Base-by-base conservation (phyloP, 305 asterid genomes). In the Galium porrigens region DNA sequence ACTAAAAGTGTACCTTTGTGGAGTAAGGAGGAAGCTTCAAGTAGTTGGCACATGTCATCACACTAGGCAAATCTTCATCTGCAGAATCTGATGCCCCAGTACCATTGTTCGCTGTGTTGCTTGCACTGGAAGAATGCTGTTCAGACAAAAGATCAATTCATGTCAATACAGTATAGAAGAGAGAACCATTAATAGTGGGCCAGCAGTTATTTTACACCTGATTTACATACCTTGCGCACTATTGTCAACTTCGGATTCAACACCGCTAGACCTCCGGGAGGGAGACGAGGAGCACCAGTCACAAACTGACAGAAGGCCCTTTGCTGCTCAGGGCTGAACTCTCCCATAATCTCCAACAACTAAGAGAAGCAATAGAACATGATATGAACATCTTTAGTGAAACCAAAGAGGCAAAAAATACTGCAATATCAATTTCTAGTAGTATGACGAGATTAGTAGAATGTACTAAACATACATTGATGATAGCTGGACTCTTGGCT, bases 1-100 rank as follows among this genome's bases (percentile, higher is more conserved):
- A 22, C 4, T 4, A 34, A 12, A 15, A 46, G n/a, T 18, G 7
- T 79, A 84, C 99, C 97, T 94, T 94, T 36, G 92, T 80, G 55
- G 99, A 89, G 74, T 94, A 94, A 5, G 99, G 94, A 54, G 99
- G 99, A 76, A 94, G 97, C 81, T 94, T 94, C 81, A 94, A 81
- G 80, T 94, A 94, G 81, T 94, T 94, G 10, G 97, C 97, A 80
- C 99, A 94, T 30, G 99, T 94, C 99, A 89, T 94, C 68, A 94
- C 97, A 60, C 99, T 94, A 53, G 99, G 99, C 65, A 94, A 82
- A 81, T 94, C 99, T 27, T 86, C 94, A 61, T 94, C 97, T 0
- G 90, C 95, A 42, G 96, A 82, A 73, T 94, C 99, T 5, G 85
- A 82, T 63, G 81, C 74, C 69, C 87, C 94, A 57, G 79, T 70